Evolutionary conservation across 108 stramenopile genomes (phyloP), one percentile per base, ranked within the genome.

Genomic region (Skeletonema costatum): DNA sequence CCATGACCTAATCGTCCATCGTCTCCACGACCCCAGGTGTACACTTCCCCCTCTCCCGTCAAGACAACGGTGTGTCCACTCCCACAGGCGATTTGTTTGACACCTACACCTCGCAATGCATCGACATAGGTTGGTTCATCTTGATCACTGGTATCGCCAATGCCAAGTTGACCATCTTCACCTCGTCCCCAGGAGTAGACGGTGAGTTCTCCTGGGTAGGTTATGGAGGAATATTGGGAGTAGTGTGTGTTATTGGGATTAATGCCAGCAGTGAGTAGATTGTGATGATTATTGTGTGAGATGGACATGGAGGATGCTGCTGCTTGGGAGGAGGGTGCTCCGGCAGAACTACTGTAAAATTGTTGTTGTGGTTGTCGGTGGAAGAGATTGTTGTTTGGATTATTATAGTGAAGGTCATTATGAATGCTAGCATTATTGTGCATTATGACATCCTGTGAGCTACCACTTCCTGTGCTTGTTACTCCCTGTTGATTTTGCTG

Each of bases 1-100:
- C 97, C 97, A 36, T 98, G 97, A 12, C 97, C 97, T 32, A 98
- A 80, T 2, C 96, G 89, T 11, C 97, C 97, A 75, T 96, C 93
- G 66, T 96, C 92, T 7, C 94, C 92, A 13, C 94, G 74, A 60
- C 84, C 81, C 80, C 97, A 97, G 12, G 97, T 97, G 81, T 89
- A 97, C 29, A 97, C 96, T 70, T 95, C 91, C n/a, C 97, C 97
- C 68, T 97, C 97, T 30, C 88, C 88, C 9, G 93, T 94, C 29
- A 98, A 82, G 0, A 97, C 95, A 9, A 97, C 96, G 0, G 97
- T 98, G 82, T 98, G 97, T 13, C 97, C 97, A 32, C 88, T 89
- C 5, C 97, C 97, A 82, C 97, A 98, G 16, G 96, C 97, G 74
- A 98, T 94, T 65, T 96, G 92, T 46, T 88, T 83, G 3, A 98